A percentile compares a stretch with the other conserved stretches of the same genome.
These are phyloP conservation scores for Cyberlindnera japonica DNA, from an alignment of 805 yeast genomes.

Conservation along the genomic window DNA sequence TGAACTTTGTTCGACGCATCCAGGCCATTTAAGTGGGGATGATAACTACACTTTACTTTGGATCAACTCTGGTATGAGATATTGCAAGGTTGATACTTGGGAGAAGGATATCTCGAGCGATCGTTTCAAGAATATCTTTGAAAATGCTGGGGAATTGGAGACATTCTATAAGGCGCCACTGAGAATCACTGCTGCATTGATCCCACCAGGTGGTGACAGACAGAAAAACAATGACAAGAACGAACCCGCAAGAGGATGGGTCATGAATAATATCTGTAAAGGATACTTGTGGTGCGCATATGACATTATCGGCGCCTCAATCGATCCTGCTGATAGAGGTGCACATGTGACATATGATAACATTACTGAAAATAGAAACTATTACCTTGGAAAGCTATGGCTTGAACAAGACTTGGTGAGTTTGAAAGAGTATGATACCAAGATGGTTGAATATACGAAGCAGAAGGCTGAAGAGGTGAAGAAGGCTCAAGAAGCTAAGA, in stretches of 20 bases:
- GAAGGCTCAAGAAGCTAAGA: constrained; percentile 1
- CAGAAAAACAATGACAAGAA: constrained; percentile 24
- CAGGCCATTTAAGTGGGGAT: constrained; percentile 52
- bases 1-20: constrained; percentile 61
- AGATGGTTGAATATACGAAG: constrained; percentile 7
- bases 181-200: constrained; percentile 41
- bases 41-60: constrained; percentile 49
- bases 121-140: constrained; percentile 25
- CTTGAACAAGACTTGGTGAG: constrained; percentile 23
- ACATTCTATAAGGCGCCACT: constrained; percentile 36
- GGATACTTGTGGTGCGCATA: constrained; percentile 63
- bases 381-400: constrained; percentile 30
- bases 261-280: constrained; percentile 45
- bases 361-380: constrained; percentile 20
- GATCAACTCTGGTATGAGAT: constrained; percentile 69
- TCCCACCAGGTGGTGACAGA: constrained; percentile 44
- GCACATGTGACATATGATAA: constrained; percentile 24
- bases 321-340: constrained; percentile 26
- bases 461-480: constrained; percentile 3
- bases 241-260: constrained; percentile 54
- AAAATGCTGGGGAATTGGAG: constrained; percentile 10
- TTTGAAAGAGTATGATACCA: constrained; percentile 17
- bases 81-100: constrained; percentile 46
- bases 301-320: constrained; percentile 42
- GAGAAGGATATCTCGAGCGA: constrained; percentile 30